Percentiles rank a stretch among this genome's conserved stretches.
phyloP scores from a whole-genome alignment of 2,329 filamentous ascomycete species.

The Xylaria sp. region DNA sequence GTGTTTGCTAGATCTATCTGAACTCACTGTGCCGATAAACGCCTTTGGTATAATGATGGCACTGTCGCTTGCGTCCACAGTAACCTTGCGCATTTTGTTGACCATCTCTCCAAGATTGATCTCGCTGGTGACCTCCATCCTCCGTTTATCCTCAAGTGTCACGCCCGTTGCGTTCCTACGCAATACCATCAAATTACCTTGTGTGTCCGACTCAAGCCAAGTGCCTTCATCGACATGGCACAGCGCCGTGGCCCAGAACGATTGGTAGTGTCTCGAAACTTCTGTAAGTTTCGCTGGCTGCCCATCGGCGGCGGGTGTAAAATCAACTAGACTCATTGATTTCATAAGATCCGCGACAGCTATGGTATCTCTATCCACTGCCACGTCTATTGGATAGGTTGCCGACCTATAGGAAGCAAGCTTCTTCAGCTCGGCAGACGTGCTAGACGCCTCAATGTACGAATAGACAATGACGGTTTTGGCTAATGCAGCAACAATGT shows the following conservation, averaged over 20 bases:
- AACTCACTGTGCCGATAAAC: conserved; percentile 85
- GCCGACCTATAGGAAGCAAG: conserved; percentile 81
- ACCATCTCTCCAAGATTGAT: conserved; percentile 92
- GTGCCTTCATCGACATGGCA: conserved; percentile 76
- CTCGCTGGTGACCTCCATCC: conserved; percentile 80
- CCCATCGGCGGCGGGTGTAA: conserved; percentile 66
- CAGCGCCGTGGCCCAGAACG: conserved; percentile 84
- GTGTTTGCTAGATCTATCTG: not conserved
- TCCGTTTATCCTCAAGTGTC: conserved; percentile 76
- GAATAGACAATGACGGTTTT: conserved; percentile 79
- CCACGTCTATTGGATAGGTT: conserved; percentile 84
- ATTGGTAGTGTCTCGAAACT: conserved; percentile 82
- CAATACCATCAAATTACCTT: conserved; percentile 89
- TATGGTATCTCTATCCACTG: conserved; percentile 78
- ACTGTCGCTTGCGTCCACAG: conserved; percentile 71
- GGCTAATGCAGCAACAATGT: conserved; percentile 86
- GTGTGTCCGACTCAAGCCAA: conserved; percentile 86
- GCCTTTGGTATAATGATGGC: conserved; percentile 82
- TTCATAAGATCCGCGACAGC: conserved; percentile 95
- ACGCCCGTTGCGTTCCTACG: conserved; percentile 77
- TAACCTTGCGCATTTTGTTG: conserved; percentile 82
- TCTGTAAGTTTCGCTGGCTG: conserved; percentile 74
- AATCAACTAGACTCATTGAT: conserved; percentile 83
- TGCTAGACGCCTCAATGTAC: conserved; percentile 67
- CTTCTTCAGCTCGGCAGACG: conserved; percentile 71